A percentile compares a stretch with the other conserved stretches of the same genome.
Conservation (phyloP, 257 asterid species). For the Galeopsis tetrahit region DNA sequence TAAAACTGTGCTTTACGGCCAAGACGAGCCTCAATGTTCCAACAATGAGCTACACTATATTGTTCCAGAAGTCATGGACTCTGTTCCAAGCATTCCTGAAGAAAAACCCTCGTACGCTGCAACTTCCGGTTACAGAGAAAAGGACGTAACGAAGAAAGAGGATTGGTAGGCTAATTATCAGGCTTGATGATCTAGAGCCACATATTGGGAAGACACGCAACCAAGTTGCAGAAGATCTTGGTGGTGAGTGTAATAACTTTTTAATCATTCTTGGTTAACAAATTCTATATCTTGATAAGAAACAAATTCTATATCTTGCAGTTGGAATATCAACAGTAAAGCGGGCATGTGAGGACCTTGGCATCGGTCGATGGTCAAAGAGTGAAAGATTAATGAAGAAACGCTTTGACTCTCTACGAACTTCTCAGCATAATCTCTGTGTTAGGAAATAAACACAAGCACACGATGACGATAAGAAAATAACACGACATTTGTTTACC, state of each 20-base stretch:
- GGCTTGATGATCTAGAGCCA: conserved; percentile 23
- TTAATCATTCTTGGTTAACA: background rate
- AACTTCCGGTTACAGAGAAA: background rate
- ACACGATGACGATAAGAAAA: no score
- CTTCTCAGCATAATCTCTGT: background rate
- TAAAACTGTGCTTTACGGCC: background rate
- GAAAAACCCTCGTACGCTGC: background rate
- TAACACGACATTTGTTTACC: no score
- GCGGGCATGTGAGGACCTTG: conserved; percentile 25
- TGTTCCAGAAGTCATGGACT: background rate
- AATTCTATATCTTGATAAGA: background rate
- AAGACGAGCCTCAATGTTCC: background rate
- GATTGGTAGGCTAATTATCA: background rate
- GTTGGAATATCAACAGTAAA: conserved; percentile 36
- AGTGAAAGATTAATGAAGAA: background rate
- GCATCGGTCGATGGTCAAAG: conserved; percentile 36
- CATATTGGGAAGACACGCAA: conserved; percentile 23
- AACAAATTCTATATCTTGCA: background rate
- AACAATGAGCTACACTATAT: background rate
- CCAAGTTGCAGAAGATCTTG: conserved; percentile 28
- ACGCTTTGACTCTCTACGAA: background rate
- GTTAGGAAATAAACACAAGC: no score
- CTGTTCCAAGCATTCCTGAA: background rate
- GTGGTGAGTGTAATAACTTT: conserved; percentile 18
- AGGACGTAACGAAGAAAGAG: background rate